Percentiles rank a stretch among this genome's conserved stretches.
Conservation (phyloP, 306 rosid genomes). For the Quercus dentata region DNA sequence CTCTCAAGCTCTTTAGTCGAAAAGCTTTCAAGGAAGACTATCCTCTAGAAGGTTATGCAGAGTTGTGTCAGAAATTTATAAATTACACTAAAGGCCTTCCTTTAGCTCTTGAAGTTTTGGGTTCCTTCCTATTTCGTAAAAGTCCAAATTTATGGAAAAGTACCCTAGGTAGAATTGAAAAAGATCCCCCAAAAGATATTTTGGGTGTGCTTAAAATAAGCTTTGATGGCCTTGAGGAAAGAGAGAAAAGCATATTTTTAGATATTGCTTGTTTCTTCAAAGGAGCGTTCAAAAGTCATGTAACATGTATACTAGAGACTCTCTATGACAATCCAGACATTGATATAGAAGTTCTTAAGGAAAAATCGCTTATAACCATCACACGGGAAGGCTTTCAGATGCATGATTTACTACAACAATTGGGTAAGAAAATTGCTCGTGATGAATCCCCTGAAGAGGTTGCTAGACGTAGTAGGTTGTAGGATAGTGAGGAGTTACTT, state of each 20-base stretch:
- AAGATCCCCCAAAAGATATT: not conserved
- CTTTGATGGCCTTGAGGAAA: not conserved
- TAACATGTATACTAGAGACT: not conserved
- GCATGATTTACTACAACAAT: not conserved
- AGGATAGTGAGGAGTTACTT: constrained; percentile 1
- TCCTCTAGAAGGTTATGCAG: too few relatives aligned
- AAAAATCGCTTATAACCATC: not conserved
- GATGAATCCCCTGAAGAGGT: not conserved
- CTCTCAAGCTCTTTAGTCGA: not conserved
- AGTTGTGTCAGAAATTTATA: too few relatives aligned
- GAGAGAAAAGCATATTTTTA: not conserved
- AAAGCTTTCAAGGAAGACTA: not conserved
- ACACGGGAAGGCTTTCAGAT: not conserved
- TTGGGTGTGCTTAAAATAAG: not conserved
- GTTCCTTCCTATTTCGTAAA: not conserved
- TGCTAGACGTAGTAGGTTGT: not conserved
- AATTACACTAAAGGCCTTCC: too few relatives aligned
- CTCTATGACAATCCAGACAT: not conserved
- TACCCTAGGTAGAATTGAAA: not conserved
- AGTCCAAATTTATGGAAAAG: not conserved
- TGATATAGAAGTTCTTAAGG: not conserved
- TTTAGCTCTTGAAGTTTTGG: too few relatives aligned
- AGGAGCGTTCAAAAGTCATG: not conserved
- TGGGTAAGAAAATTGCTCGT: not conserved
- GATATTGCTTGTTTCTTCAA: not conserved